Base-by-base conservation (phyloP, 139 green algal genomes). In the Gonium pectorale region DNA sequence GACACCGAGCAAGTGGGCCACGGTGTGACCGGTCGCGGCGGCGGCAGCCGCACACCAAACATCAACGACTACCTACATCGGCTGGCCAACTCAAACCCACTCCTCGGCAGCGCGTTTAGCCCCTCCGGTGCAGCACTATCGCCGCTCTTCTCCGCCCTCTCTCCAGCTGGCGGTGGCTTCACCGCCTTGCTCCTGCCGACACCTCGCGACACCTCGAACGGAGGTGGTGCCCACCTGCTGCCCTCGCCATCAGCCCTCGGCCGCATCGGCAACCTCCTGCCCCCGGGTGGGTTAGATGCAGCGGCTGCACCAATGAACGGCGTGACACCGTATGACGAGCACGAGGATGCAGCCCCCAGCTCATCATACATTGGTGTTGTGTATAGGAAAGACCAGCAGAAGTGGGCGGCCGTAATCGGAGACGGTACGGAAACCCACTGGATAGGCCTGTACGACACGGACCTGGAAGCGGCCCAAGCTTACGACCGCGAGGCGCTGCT, bases 401-500 rank as follows among this genome's bases (percentile, higher is more conserved):
- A 51, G 38, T 87, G 81, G 81, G 67, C 77, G 35, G 81, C 81
- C 15, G 77, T 67, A 2, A 40, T 87, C 0, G 33, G 31, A 2
- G 69, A 87, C 38, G 59, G 40, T 17, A 71, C 35, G 7, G 41
- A 64, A 3, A 33, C 41, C 15, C 56, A 80, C 17, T 60, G 68
- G 81, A 67, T 86, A 0, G 86, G 86, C 11, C 63, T 72, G n/a
- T 88, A 49, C 43, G 74, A 86, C 29, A 67, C 17, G 3, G 81
- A 90, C 37, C 74, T 86, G 24, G 86, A 88, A 27, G 86, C 86
- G 35, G 86, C 86, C 0, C 54, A 43, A 1, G 81, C 81, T 1
- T 72, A 90, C 40, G 86, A 90, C 59, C 56, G 27, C 0, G 86
- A 90, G 67, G 73, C 67, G 2, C 21, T 90, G 2, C 69, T 71